phyloP scores from a whole-genome alignment of 139 green algal genomes.

The Chlamydomonas sphaeroides region DNA sequence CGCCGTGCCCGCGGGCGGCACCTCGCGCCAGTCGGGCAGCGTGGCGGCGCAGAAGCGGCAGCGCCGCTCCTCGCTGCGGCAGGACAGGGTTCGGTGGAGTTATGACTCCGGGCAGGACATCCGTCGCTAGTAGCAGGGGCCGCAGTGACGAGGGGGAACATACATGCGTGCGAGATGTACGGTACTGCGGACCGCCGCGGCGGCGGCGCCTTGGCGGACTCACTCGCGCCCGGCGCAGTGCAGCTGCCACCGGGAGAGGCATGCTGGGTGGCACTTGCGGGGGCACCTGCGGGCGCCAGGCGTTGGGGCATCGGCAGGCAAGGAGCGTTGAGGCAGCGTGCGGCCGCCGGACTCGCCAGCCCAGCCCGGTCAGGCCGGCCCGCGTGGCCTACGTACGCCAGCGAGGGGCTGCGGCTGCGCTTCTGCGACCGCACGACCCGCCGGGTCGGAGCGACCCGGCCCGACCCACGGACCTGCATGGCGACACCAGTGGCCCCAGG shows the following conservation, averaged over 20 bases:
- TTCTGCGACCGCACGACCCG: background rate
- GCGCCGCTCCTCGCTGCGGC: slow-evolving; percentile 23
- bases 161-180: background rate
- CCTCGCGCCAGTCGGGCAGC: slow-evolving; percentile 38
- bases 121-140: background rate
- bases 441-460: background rate
- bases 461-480: slow-evolving; percentile 2
- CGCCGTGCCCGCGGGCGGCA: background rate
- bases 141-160: background rate
- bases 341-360: background rate
- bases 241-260: slow-evolving; percentile 38
- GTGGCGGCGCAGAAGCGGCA: slow-evolving; percentile 26
- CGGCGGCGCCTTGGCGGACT: background rate
- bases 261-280: slow-evolving; percentile 21
- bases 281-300: slow-evolving; percentile 11
- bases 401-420: background rate
- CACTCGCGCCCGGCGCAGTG: slow-evolving; percentile 32
- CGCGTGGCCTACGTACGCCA: no score
- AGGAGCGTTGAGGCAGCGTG: no score
- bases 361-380: background rate
- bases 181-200: background rate
- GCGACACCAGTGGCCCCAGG: background rate
- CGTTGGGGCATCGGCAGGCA: background rate
- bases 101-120: no score
- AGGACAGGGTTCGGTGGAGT: no score